Evolutionary conservation across 2,329 filamentous ascomycete genomes (phyloP), one percentile per base, ranked within the genome.

Genomic region (Claviceps purpurea): DNA sequence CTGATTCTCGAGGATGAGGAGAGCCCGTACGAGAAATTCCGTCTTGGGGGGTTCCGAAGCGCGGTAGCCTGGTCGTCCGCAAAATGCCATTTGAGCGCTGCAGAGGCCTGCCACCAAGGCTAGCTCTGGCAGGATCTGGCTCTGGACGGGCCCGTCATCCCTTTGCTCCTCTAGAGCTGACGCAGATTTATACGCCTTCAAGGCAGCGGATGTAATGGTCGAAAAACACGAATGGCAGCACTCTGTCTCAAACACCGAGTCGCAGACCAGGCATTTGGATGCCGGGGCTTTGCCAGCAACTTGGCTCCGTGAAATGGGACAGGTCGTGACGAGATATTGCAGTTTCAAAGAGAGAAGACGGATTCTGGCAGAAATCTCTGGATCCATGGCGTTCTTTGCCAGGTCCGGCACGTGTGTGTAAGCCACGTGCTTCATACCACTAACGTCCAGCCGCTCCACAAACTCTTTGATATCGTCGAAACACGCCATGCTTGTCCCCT

Each of bases 1-100:
- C 53, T 78, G 75, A 13, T 70, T 65, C 37, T 79, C 75, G 0
- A 81, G 67, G 4, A 80, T 61, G 0, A 73, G 53, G 1, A 74
- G 62, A 0, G 76, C 77, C 46, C 74, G 74, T 0, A 80, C 61
- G 18, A 79, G 65, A 10, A 64, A 59, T 3, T 62, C 56, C 13
- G 58, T 49, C 16, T 61, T 61, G 10, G 56, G 20, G 6, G 56
- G 20, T 7, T 61, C 57, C 1, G 46, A 30, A 34, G 56, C 50
- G 14, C 47, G 16, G 47, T 51, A 46, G 40, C 52, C 45, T 37
- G 43, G 40, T 37, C 51, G 47, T 18, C 45, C 26, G 14, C 52
- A 56, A 22, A 62, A 64, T 3, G 65, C 65, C 6, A 63, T 44
- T 37, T 63, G 61, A 1, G 70, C 55, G 16, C 63, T 61, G 53